A percentile compares a stretch with the other conserved stretches of the same genome.
phyloP scores from a whole-genome alignment of 176 grass and related monocot genomes.

The Tuctoria greenei region DNA sequence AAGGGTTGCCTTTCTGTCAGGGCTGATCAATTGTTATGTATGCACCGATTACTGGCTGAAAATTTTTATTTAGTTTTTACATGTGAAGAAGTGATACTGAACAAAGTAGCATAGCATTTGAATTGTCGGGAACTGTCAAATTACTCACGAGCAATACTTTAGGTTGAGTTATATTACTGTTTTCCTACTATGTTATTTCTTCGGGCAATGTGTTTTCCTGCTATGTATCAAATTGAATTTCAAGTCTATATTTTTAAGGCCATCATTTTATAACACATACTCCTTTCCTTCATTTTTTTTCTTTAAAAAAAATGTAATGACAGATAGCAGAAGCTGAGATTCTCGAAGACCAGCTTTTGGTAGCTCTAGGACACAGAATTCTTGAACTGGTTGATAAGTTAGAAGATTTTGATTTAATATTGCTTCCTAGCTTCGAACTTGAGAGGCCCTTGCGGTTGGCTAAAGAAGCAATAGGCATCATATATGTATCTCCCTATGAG shows the following conservation, averaged over 20 bases:
- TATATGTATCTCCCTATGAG: constrained; percentile 47
- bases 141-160: background rate
- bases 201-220: background rate
- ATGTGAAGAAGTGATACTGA: background rate
- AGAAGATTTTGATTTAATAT: constrained; percentile 88
- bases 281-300: background rate
- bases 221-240: background rate
- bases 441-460: constrained; percentile 78
- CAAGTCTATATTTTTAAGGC: background rate
- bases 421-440: constrained; percentile 83
- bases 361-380: constrained; percentile 97
- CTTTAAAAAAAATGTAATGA: background rate
- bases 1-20: background rate
- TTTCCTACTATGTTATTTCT: background rate
- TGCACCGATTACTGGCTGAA: background rate
- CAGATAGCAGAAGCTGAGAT: constrained; percentile 97
- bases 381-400: constrained; percentile 87
- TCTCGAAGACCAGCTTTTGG: constrained; percentile 87
- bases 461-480: constrained; percentile 89
- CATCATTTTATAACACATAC: background rate
- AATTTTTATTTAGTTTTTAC: background rate
- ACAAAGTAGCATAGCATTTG: background rate
- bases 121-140: background rate
- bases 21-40: background rate
- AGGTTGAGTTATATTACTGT: background rate